phyloP scores from a whole-genome alignment of 495 filamentous ascomycete genomes.

The Astrothelium macrocarpum region DNA sequence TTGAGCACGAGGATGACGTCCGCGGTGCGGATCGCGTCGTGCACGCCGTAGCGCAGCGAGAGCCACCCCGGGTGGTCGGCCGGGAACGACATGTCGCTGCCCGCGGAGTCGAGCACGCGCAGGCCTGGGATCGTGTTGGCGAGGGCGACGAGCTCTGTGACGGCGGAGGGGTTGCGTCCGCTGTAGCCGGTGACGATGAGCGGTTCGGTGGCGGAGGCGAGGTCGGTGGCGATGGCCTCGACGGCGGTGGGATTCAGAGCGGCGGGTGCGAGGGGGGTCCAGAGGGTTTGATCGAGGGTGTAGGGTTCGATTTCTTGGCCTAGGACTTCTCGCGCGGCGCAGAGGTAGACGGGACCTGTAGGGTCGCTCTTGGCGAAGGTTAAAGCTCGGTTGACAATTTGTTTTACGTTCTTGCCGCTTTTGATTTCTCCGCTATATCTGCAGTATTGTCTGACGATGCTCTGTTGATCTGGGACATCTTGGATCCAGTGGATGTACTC shows the following conservation, averaged over 20 bases:
- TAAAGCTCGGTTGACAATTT: slow-evolving; percentile 84
- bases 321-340: slow-evolving; percentile 80
- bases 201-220: slow-evolving; percentile 65
- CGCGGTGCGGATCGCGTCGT: slow-evolving; percentile 62
- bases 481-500: slow-evolving; percentile 99
- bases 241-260: slow-evolving; percentile 59
- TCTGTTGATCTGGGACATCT: slow-evolving; percentile 89
- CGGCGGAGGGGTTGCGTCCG: slow-evolving; percentile 63
- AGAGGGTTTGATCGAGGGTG: slow-evolving; percentile 57
- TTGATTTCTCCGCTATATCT: slow-evolving; percentile 88
- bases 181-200: slow-evolving; percentile 75
- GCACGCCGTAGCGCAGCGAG: slow-evolving; percentile 66
- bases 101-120: slow-evolving; percentile 78
- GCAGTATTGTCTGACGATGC: slow-evolving; percentile 87
- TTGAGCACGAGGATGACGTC: slow-evolving; percentile 82
- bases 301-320: slow-evolving; percentile 86
- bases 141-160: slow-evolving; percentile 63
- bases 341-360: slow-evolving; percentile 77
- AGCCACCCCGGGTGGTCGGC: slow-evolving; percentile 65
- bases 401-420: slow-evolving; percentile 86
- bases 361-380: slow-evolving; percentile 78
- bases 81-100: slow-evolving; percentile 94
- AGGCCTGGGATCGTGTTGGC: slow-evolving; percentile 70
- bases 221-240: slow-evolving; percentile 56
- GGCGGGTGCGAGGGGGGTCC: slow-evolving; percentile 67